A percentile compares a stretch with the other conserved stretches of the same genome.
phyloP scores from a whole-genome alignment of 306 rosid genomes.

The Coriaria nepalensis region DNA sequence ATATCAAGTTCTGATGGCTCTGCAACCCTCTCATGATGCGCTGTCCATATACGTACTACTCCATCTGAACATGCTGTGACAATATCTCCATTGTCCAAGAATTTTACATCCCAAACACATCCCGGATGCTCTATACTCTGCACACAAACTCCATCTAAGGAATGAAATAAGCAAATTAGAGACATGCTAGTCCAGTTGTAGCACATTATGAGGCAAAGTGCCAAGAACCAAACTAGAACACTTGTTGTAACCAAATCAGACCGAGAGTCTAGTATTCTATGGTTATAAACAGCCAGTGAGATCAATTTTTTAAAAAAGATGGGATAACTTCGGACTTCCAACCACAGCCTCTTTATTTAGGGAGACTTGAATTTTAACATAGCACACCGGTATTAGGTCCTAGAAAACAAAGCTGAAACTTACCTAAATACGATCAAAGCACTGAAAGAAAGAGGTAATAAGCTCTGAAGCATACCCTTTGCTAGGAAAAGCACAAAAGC shows the following conservation, averaged over 20 bases:
- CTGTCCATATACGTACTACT: slow-evolving; percentile 70
- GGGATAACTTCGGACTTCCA: no score
- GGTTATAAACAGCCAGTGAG: no score
- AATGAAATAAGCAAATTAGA: slow-evolving; percentile 4
- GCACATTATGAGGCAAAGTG: no score
- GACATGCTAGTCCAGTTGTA: no score
- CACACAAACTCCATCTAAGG: slow-evolving; percentile 74
- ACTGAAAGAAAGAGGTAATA: not conserved
- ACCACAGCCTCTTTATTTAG: no score
- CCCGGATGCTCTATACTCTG: slow-evolving; percentile 99
- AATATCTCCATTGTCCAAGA: slow-evolving; percentile 89
- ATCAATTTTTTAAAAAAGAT: no score
- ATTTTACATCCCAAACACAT: slow-evolving; percentile 93
- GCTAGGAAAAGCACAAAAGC: slow-evolving; percentile 10
- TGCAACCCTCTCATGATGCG: slow-evolving; percentile 48
- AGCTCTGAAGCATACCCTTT: slow-evolving; percentile 4
- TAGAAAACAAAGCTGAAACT: no score
- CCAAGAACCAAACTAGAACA: slow-evolving; percentile 1
- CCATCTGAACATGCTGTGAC: slow-evolving; percentile 97
- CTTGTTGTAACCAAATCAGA: not conserved
- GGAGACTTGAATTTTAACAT: no score
- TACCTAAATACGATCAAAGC: no score
- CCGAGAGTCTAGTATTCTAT: no score
- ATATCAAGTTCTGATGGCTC: slow-evolving; percentile 55
- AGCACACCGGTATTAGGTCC: no score